Evolutionary conservation across 495 filamentous ascomycete genomes (phyloP).

Genomic region (Hyaloscypha finlandica): DNA sequence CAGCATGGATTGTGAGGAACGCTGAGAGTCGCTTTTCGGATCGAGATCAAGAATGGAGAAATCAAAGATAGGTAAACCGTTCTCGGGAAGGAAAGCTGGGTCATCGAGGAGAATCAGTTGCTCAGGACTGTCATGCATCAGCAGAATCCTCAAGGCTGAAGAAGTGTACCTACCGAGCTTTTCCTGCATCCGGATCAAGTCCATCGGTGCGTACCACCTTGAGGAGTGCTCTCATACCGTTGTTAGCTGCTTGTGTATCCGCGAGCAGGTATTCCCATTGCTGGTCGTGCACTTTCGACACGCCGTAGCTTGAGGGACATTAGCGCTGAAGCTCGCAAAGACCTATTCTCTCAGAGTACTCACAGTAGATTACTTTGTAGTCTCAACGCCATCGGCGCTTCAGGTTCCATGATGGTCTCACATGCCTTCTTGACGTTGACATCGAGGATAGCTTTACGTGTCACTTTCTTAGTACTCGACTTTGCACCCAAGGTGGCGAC

Average conservation of each 20-base stretch:
- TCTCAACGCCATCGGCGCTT: conserved; percentile 86
- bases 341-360: not conserved
- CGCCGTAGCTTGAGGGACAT: conserved; percentile 62
- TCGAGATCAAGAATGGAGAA: conserved; percentile 39
- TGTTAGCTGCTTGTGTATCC: conserved; percentile 77
- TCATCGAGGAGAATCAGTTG: conserved; percentile 82
- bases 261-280: conserved; percentile 84
- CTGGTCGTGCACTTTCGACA: conserved; percentile 80
- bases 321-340: conserved; percentile 39
- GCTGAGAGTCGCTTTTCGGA: conserved; percentile 37
- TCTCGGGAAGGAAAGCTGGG: conserved; percentile 79
- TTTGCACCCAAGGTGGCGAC: conserved; percentile 86
- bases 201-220: conserved; percentile 48
- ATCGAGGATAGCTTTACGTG: conserved; percentile 82
- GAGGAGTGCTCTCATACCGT: conserved; percentile 67
- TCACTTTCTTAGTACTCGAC: conserved; percentile 71
- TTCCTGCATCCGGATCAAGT: conserved; percentile 71
- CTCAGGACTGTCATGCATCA: conserved; percentile 58
- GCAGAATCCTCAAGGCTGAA: not conserved
- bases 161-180: conserved; percentile 59
- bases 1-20: conserved; percentile 39
- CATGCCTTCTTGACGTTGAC: conserved; percentile 88
- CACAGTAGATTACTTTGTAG: conserved; percentile 84
- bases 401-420: conserved; percentile 78
- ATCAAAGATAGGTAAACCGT: conserved; percentile 58